phyloP scores from a whole-genome alignment of 352 stramenopile genomes.

The Phytophthora foliorum region DNA sequence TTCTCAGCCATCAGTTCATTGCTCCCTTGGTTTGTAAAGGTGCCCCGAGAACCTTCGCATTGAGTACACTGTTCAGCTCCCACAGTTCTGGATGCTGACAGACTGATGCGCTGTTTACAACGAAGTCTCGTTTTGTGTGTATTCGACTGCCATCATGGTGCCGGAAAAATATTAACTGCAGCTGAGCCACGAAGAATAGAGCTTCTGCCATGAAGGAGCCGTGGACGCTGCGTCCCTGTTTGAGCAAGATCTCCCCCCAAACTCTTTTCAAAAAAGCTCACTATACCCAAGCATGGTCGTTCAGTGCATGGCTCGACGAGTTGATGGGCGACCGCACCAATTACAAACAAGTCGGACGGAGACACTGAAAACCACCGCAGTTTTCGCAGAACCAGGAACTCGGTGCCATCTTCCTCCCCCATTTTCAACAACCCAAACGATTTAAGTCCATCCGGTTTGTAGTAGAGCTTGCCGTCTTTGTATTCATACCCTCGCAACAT shows the following conservation, averaged over 20 bases:
- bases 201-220: constrained; percentile 27
- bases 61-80: too few relatives aligned
- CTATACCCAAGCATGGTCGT: constrained; percentile 15
- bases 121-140: background rate
- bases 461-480: constrained; percentile 23
- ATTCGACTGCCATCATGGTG: background rate
- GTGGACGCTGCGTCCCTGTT: constrained; percentile 19
- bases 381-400: constrained; percentile 29
- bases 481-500: constrained; percentile 31
- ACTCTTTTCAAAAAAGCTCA: constrained; percentile 18
- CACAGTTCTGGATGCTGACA: too few relatives aligned
- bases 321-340: constrained; percentile 18
- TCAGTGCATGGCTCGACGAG: constrained; percentile 21
- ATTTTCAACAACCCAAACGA: constrained; percentile 28
- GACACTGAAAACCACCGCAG: constrained; percentile 20
- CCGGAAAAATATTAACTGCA: constrained; percentile 7
- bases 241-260: constrained; percentile 19
- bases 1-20: too few relatives aligned
- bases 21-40: too few relatives aligned
- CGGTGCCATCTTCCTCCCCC: constrained; percentile 18
- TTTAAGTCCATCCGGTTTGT: constrained; percentile 23
- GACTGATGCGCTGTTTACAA: too few relatives aligned
- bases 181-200: constrained; percentile 6
- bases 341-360: constrained; percentile 14
- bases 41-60: too few relatives aligned